phyloP scores from a whole-genome alignment of 176 grass and related monocot species.

The Lolium perenne region DNA sequence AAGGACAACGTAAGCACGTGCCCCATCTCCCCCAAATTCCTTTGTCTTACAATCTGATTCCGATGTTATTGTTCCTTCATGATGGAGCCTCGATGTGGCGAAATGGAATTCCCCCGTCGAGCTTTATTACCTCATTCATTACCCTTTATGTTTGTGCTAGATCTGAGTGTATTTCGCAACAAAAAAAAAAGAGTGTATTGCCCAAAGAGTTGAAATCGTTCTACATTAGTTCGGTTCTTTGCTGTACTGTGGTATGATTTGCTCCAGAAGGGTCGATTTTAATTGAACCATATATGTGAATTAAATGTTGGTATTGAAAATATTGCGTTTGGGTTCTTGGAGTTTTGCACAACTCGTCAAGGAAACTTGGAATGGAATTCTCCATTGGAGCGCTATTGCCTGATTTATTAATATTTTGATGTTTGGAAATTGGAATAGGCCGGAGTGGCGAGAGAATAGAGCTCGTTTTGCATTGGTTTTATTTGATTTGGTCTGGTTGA shows the following conservation, averaged over 20 bases:
- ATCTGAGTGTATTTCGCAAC: not conserved
- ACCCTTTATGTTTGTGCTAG: slow-evolving; percentile 6
- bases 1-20: slow-evolving; percentile 65
- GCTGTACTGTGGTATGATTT: not conserved
- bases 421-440: not conserved
- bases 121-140: not conserved
- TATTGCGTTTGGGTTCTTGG: not conserved
- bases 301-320: not conserved
- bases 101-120: not conserved
- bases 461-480: not conserved
- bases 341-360: not conserved
- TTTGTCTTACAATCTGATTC: not conserved
- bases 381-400: not conserved
- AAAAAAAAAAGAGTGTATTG: not conserved
- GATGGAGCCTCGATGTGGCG: not conserved
- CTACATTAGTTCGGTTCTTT: not conserved
- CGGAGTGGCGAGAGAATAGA: not conserved
- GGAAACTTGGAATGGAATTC: slow-evolving; percentile 16
- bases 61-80: not conserved
- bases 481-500: slow-evolving; percentile 6
- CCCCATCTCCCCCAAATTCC: not conserved
- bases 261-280: not conserved
- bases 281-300: not conserved
- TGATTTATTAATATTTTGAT: not conserved
- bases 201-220: not conserved